Evolutionary conservation across 768 basidiomycete genomes (phyloP).

Genomic region (Pulveroboletus sp.): DNA sequence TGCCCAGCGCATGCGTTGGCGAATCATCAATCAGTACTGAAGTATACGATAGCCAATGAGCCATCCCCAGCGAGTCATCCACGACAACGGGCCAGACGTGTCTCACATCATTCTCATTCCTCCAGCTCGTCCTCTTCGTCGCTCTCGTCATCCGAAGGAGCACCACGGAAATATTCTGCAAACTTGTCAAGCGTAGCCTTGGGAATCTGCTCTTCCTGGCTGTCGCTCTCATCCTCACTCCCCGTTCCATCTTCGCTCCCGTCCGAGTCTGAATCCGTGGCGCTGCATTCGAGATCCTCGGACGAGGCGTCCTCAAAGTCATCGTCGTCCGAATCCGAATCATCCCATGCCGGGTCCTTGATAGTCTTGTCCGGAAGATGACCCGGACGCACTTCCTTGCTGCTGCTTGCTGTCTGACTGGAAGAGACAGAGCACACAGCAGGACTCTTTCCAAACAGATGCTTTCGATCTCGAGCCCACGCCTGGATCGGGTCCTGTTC

Average conservation of each 20-base stretch:
- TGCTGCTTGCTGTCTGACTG: not conserved
- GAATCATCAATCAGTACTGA: not conserved
- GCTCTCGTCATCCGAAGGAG: constrained; percentile 37
- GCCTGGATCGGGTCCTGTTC: constrained; percentile 61
- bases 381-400: constrained; percentile 2
- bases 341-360: constrained; percentile 29
- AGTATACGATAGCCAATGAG: not conserved
- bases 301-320: constrained; percentile 32
- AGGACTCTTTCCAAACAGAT: constrained; percentile 46
- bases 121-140: constrained; percentile 48
- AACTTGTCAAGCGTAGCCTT: constrained; percentile 59
- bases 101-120: constrained; percentile 29
- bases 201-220: constrained; percentile 32
- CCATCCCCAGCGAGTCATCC: not conserved
- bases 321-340: constrained; percentile 33
- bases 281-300: constrained; percentile 45
- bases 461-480: constrained; percentile 59
- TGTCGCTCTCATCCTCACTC: constrained; percentile 29
- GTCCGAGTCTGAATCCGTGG: constrained; percentile 33
- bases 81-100: not conserved
- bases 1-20: not conserved
- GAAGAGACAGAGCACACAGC: not conserved
- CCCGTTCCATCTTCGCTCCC: constrained; percentile 13
- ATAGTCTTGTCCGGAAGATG: constrained; percentile 10
- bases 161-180: constrained; percentile 49